A percentile compares a stretch with the other conserved stretches of the same genome.
These are phyloP conservation scores for California macrophylla DNA, from an alignment of 441 rosid species.

Conservation along the genomic window DNA sequence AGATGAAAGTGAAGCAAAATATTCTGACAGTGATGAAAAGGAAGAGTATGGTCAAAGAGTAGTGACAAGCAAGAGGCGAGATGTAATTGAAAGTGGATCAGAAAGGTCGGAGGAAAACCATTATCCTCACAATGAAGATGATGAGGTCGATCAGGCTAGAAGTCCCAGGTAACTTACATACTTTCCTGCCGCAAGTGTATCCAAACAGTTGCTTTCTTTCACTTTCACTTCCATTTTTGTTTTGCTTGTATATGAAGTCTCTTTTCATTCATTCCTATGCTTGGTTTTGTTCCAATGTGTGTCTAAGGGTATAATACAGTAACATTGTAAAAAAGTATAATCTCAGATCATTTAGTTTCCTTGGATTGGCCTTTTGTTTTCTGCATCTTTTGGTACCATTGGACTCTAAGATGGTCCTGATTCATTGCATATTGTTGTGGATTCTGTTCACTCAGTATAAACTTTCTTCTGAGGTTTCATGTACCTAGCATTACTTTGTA, in stretches of 20 bases:
- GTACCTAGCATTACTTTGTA: not conserved
- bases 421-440: not conserved
- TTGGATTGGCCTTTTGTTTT: not conserved
- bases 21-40: conserved; percentile 61
- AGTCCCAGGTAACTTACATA: conserved; percentile 44
- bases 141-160: conserved; percentile 75
- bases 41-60: conserved; percentile 59
- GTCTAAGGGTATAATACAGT: not conserved
- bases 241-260: not conserved
- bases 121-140: conserved; percentile 66
- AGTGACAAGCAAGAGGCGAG: conserved; percentile 46
- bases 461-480: not conserved
- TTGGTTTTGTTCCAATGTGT: not conserved
- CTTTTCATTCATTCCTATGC: not conserved
- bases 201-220: not conserved
- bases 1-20: conserved; percentile 63
- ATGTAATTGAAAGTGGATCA: conserved; percentile 69
- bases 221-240: not conserved
- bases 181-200: not conserved
- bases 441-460: not conserved
- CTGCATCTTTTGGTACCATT: not conserved
- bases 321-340: not conserved
- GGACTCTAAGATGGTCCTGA: not conserved
- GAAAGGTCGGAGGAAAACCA: conserved; percentile 76
- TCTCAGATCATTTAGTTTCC: not conserved